phyloP scores from a whole-genome alignment of 2,329 filamentous ascomycete species.

The Chrysosporium queenslandicum region DNA sequence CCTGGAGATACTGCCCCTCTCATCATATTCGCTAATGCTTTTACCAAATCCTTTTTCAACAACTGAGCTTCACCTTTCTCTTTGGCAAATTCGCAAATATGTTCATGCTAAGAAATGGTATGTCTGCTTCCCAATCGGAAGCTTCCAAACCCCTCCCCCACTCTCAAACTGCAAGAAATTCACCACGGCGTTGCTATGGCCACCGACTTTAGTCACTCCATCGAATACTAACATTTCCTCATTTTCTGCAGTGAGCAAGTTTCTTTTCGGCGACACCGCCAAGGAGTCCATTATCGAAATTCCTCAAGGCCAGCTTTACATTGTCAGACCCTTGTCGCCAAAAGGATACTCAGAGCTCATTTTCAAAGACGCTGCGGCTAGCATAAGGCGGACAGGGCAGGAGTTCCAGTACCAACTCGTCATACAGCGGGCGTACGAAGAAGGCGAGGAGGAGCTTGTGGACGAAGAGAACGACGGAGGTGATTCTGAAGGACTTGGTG shows the following conservation, averaged over 20 bases:
- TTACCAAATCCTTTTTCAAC: background rate
- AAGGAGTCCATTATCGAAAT: conserved; percentile 93
- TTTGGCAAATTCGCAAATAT: conserved; percentile 34
- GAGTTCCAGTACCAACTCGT: conserved; percentile 97
- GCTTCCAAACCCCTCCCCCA: conserved; percentile 21
- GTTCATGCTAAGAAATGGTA: conserved; percentile 50
- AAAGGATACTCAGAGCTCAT: conserved; percentile 98
- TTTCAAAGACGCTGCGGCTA: conserved; percentile 91
- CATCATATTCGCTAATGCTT: no score
- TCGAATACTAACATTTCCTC: background rate
- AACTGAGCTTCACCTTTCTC: background rate
- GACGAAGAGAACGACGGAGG: conserved; percentile 82
- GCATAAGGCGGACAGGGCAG: conserved; percentile 83
- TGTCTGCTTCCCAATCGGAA: conserved; percentile 23
- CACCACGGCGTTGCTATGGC: background rate
- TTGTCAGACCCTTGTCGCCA: conserved; percentile 86
- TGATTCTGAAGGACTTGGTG: conserved; percentile 57
- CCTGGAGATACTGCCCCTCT: no score
- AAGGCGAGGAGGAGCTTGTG: conserved; percentile 87
- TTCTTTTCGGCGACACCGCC: conserved; percentile 77
- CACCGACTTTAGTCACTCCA: background rate
- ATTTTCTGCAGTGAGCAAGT: conserved; percentile 62
- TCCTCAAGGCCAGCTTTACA: conserved; percentile 89
- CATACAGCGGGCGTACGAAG: conserved; percentile 90
- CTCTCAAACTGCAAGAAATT: background rate